Conservation (phyloP, 306 rosid genomes). For the Quercus bicolor region DNA sequence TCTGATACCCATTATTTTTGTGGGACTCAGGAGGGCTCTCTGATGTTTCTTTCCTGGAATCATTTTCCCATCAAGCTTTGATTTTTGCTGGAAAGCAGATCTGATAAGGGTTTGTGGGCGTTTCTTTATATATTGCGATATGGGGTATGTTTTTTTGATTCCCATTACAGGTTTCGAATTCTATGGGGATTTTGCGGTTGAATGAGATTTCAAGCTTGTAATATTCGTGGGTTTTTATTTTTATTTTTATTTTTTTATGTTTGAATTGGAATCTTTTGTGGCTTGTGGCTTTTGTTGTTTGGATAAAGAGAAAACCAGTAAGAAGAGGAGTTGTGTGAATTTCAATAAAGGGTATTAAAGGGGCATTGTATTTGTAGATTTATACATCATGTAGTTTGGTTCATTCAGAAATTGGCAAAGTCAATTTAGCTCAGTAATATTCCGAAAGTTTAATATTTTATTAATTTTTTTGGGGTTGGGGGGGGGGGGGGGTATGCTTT, state of each 20-base stretch:
- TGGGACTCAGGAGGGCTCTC: slow-evolving; percentile 20
- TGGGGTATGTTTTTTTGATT: slow-evolving; percentile 56
- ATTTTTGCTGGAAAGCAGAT: slow-evolving; percentile 15
- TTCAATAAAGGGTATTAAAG: background rate
- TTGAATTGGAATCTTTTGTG: background rate
- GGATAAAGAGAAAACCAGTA: background rate
- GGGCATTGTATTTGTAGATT: background rate
- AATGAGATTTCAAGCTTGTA: background rate
- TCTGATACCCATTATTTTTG: background rate
- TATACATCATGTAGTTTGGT: background rate
- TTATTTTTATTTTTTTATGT: background rate
- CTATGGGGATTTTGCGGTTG: background rate
- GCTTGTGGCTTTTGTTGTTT: background rate
- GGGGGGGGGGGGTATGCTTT: too few relatives aligned
- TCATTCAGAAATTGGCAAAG: slow-evolving; percentile 4
- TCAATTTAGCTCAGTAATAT: background rate
- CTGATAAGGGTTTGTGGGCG: slow-evolving; percentile 29
- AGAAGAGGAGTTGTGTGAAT: background rate
- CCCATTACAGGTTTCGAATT: slow-evolving; percentile 2
- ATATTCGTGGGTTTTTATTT: background rate
- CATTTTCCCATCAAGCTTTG: slow-evolving; percentile 15
- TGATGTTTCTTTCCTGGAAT: slow-evolving; percentile 31
- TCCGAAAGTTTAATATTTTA: too few relatives aligned
- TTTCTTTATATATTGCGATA: slow-evolving; percentile 24
- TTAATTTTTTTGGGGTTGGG: background rate